Base-by-base conservation (phyloP, 2,329 filamentous ascomycete species). In the Pseudomassariella vexata region DNA sequence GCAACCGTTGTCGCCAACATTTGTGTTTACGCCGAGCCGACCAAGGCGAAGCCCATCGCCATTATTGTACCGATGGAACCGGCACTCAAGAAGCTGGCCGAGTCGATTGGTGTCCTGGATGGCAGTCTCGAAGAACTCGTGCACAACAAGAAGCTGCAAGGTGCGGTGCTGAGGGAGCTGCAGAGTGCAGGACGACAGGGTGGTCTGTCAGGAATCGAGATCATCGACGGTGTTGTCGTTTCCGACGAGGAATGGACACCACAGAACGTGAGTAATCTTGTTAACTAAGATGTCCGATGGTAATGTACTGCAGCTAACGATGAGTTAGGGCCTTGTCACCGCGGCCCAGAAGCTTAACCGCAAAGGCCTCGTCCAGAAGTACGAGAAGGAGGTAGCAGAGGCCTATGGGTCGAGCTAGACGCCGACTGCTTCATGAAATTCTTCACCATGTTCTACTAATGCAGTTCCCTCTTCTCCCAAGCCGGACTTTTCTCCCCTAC, bases 161-260 rank as follows among this genome's bases (percentile, higher is more conserved):
- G 54, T 9, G 60, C 68, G 7, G 76, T 84, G n/a, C 62, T 83
- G 39, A 75, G 71, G 57, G 76, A 82, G 52, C 59, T 85, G 39
- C 77, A 83, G 57, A 61, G 57, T 9, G 66, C 67, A 2, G 80
- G 80, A 18, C 70, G 70, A 40, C 67, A 72, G 42, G 76, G 74
- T 33, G 79, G 80, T 9, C 63, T 85, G 15, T 65, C 69, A 3
- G 71, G 74, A 11, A 82, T 84, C 36, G 80, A 85, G 60, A 76
- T 84, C 35, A 77, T 85, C 38, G 76, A 83, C 40, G 81, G 80
- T 39, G 76, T 85, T 9, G 80, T 84, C 2, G 50, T 85, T 45
- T 75, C 76, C 1, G 79, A 84, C 40, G 80, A 85, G 58, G 81
- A 85, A 56, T 85, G 81, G 81, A 85, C 79, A 8, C 77, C 81